A percentile compares a stretch with the other conserved stretches of the same genome.
These are phyloP conservation scores for Calonectria pteridis DNA, from an alignment of 2,329 filamentous ascomycete species.

Conservation along the genomic window DNA sequence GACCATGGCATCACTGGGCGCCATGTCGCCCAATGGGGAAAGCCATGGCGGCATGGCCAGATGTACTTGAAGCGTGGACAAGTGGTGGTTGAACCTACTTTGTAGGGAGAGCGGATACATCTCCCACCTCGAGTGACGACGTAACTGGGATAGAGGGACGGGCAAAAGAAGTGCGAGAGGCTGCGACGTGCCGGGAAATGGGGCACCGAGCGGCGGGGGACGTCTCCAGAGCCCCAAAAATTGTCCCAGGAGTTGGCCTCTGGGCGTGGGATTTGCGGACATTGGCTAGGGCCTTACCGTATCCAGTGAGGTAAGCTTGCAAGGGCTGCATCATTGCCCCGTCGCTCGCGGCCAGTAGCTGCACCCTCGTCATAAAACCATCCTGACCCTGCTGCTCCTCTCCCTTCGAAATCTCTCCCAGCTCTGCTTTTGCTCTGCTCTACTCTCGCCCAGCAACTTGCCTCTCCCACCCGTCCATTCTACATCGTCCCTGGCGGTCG, in stretches of 20 bases:
- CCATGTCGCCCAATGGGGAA: constrained; percentile 8
- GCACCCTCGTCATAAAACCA: constrained; percentile 48
- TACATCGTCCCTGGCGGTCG: constrained; percentile 25
- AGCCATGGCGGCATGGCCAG: constrained; percentile 19
- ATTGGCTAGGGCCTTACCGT: constrained; percentile 26
- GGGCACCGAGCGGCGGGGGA: constrained; percentile 23
- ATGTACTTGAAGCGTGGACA: constrained; percentile 8
- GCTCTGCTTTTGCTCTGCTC: constrained; percentile 29
- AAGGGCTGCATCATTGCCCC: constrained; percentile 46
- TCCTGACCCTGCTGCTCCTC: constrained; percentile 39
- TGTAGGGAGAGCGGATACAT: constrained; percentile 18
- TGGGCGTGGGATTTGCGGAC: constrained; percentile 28
- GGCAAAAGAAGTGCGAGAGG: constrained; percentile 14
- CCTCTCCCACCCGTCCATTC: constrained; percentile 21
- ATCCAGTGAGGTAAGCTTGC: constrained; percentile 35
- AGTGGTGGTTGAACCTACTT: constrained; percentile 21
- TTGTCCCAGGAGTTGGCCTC: constrained; percentile 14
- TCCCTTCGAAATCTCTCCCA: constrained; percentile 37
- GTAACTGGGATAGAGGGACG: constrained; percentile 11
- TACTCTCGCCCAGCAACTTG: constrained; percentile 14
- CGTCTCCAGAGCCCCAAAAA: constrained; percentile 17
- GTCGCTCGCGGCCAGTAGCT: constrained; percentile 44
- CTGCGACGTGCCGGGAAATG: constrained; percentile 26
- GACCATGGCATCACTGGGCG: background rate
- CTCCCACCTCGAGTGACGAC: constrained; percentile 11